Evolutionary conservation across 1,284 basidiomycete genomes (phyloP).

Genomic region (Cutaneotrichosporon curvatum): DNA sequence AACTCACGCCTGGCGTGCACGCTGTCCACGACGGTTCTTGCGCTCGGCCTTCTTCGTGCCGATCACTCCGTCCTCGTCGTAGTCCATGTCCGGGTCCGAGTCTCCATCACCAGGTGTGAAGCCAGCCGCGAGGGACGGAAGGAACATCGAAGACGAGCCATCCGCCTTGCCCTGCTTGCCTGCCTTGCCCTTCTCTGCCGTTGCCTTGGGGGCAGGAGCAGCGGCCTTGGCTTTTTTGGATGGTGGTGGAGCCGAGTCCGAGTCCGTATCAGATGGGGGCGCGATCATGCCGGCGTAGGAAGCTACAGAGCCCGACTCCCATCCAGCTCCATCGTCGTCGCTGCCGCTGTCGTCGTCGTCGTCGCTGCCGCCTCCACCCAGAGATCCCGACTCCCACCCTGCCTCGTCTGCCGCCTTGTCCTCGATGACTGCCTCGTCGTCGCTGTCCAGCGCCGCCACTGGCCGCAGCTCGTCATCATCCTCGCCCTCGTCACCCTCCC

Average conservation of each 20-base stretch:
- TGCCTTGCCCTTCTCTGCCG: conserved; percentile 7
- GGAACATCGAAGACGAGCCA: conserved; percentile 62
- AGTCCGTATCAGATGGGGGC: conserved; percentile 6
- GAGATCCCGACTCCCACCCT: conserved; percentile 55
- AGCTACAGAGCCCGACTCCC: conserved; percentile 51
- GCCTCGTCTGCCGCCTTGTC: conserved; percentile 47
- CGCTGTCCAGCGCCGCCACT: conserved; percentile 8
- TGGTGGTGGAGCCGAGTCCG: conserved; percentile 26
- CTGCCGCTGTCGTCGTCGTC: conserved; percentile 26
- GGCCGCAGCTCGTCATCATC: conserved; percentile 1
- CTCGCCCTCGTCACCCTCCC: conserved; percentile 8
- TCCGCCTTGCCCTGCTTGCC: conserved; percentile 18
- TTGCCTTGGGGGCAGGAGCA: neutral
- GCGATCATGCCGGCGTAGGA: conserved; percentile 4
- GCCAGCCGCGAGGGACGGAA: conserved; percentile 79
- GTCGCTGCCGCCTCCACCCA: conserved; percentile 21
- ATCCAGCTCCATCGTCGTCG: conserved; percentile 47
- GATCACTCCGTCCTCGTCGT: conserved; percentile 51
- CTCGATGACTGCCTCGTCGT: conserved; percentile 19
- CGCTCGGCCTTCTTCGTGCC: conserved; percentile 51
- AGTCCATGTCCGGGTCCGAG: conserved; percentile 68
- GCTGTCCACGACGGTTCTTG: conserved; percentile 87
- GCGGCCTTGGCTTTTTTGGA: conserved; percentile 23
- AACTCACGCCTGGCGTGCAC: conserved; percentile 84
- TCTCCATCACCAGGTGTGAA: conserved; percentile 70